These are phyloP conservation scores for Sporothrix phasma DNA, from an alignment of 2,329 filamentous ascomycete genomes.

Conservation along the genomic window DNA sequence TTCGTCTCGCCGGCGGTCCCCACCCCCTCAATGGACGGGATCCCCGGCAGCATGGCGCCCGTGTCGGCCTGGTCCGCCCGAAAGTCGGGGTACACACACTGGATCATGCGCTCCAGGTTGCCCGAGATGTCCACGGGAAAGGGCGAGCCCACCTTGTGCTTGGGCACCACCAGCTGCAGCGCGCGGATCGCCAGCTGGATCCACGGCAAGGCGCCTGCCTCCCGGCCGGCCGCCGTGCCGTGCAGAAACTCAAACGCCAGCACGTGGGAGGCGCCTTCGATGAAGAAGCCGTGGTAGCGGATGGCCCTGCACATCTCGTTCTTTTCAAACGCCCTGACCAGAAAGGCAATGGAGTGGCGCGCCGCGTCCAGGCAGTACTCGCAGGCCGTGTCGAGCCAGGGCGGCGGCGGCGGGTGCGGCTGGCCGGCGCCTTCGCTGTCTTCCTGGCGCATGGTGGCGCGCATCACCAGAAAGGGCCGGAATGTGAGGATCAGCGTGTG, in stretches of 20 bases:
- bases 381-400: slow-evolving; percentile 17
- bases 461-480: slow-evolving; percentile 18
- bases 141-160: background rate
- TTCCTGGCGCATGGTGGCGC: slow-evolving; percentile 16
- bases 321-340: slow-evolving; percentile 11
- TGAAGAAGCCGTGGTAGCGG: slow-evolving; percentile 18
- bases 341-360: slow-evolving; percentile 15
- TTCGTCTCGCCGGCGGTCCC: background rate
- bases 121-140: slow-evolving; percentile 11
- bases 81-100: slow-evolving; percentile 19
- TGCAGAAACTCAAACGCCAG: slow-evolving; percentile 16
- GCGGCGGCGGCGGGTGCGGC: slow-evolving; percentile 14
- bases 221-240: background rate
- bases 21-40: background rate
- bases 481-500: slow-evolving; percentile 18
- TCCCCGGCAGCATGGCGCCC: background rate
- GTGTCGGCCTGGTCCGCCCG: slow-evolving; percentile 5
- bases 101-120: slow-evolving; percentile 17
- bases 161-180: slow-evolving; percentile 11
- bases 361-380: slow-evolving; percentile 18
- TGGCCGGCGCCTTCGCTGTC: background rate
- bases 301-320: slow-evolving; percentile 15
- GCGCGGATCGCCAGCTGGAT: slow-evolving; percentile 15
- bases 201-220: slow-evolving; percentile 15
- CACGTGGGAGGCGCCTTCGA: slow-evolving; percentile 17